These are phyloP conservation scores for Xylariaceae sp. DNA, from an alignment of 2,329 filamentous ascomycete species.

Conservation along the genomic window DNA sequence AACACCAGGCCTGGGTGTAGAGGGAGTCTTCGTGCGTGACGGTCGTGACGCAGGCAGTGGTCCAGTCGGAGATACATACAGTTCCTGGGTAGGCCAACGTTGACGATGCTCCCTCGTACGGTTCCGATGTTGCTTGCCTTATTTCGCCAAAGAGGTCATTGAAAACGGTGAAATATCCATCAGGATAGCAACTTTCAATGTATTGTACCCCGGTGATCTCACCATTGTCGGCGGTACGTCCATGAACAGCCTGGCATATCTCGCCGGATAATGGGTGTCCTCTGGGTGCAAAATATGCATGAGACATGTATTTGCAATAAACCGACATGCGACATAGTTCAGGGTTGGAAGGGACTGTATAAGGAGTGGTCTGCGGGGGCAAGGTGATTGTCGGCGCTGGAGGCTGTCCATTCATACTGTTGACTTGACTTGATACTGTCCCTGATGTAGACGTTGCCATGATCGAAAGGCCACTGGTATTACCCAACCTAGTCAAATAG, in stretches of 20 bases:
- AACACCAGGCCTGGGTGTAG: slow-evolving; percentile 17
- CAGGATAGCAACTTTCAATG: not conserved
- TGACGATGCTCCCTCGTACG: not conserved
- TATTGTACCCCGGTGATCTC: not conserved
- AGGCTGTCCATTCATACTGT: not conserved
- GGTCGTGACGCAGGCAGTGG: slow-evolving; percentile 10
- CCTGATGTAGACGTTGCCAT: not conserved
- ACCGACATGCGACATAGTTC: not conserved
- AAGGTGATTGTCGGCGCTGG: not conserved
- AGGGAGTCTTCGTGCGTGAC: not conserved
- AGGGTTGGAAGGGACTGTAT: not conserved
- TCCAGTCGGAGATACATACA: slow-evolving; percentile 12
- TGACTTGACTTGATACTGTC: not conserved
- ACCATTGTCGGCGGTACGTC: not conserved
- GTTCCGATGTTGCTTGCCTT: not conserved
- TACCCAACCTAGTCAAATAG: not conserved
- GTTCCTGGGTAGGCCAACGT: slow-evolving; percentile 10
- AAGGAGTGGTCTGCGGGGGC: slow-evolving; percentile 1
- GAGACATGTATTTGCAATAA: not conserved
- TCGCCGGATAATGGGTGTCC: not conserved
- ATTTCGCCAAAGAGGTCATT: not conserved
- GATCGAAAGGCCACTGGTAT: not conserved
- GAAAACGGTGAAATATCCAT: not conserved
- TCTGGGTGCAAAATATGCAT: not conserved
- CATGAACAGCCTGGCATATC: not conserved